Conservation (phyloP, 1,139 yeast genomes). For the Yarrowia galli region DNA sequence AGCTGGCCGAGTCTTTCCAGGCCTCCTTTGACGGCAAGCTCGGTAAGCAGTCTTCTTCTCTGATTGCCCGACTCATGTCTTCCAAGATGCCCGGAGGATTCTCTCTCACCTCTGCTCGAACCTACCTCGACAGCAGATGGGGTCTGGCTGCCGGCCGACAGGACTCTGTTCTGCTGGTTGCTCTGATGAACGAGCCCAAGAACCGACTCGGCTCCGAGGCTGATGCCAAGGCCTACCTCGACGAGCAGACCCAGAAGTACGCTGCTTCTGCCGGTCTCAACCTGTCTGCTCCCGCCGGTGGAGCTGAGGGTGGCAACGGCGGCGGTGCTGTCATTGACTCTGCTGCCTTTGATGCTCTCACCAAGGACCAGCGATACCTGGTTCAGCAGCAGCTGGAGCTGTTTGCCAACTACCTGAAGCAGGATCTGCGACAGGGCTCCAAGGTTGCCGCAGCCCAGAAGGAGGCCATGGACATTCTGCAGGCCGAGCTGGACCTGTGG, state of each 20-base stretch:
- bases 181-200: conserved; percentile 90
- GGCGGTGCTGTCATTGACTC: conserved; percentile 93
- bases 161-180: conserved; percentile 82
- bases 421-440: conserved; percentile 90
- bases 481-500: conserved; percentile 91
- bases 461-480: conserved; percentile 82
- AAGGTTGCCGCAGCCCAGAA: conserved; percentile 85
- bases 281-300: conserved; percentile 72
- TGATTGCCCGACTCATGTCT: conserved; percentile 88
- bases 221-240: conserved; percentile 91
- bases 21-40: conserved; percentile 85
- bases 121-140: conserved; percentile 86
- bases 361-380: conserved; percentile 85
- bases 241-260: conserved; percentile 79
- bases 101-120: conserved; percentile 88
- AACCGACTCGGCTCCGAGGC: conserved; percentile 82
- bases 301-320: conserved; percentile 59
- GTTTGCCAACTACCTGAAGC: conserved; percentile 90
- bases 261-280: conserved; percentile 84
- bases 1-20: conserved; percentile 94
- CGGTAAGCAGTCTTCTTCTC: conserved; percentile 91
- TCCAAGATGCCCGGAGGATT: conserved; percentile 99
- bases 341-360: conserved; percentile 93
- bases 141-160: conserved; percentile 95
- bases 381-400: conserved; percentile 97